These are phyloP conservation scores for Neocucurbitaria cava DNA, from an alignment of 2,329 filamentous ascomycete genomes.

Conservation along the genomic window DNA sequence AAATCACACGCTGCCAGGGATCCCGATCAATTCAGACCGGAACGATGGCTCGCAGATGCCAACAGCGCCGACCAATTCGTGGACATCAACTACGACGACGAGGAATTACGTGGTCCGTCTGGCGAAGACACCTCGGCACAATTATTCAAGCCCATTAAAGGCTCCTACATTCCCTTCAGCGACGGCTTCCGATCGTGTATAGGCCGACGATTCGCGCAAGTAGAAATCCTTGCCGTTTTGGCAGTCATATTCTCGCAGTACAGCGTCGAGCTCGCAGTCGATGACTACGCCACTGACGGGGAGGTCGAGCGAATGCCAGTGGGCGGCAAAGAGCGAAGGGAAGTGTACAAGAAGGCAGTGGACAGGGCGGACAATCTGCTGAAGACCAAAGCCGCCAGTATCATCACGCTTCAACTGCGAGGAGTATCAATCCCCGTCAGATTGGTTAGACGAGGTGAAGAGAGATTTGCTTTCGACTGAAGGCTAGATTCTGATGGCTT, in stretches of 20 bases:
- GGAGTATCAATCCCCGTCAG: slow-evolving; percentile 69
- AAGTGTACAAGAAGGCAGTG: slow-evolving; percentile 68
- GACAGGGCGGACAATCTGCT: slow-evolving; percentile 61
- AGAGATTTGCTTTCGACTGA: slow-evolving; percentile 64
- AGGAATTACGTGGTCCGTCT: slow-evolving; percentile 65
- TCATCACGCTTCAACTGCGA: slow-evolving; percentile 75
- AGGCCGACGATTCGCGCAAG: slow-evolving; percentile 63
- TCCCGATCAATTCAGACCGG: slow-evolving; percentile 72
- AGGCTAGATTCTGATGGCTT: background rate
- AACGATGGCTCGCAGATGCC: slow-evolving; percentile 68
- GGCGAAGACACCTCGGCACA: slow-evolving; percentile 67
- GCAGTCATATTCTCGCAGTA: slow-evolving; percentile 63
- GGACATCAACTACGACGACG: slow-evolving; percentile 53
- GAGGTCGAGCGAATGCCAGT: slow-evolving; percentile 49
- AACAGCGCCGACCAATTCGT: slow-evolving; percentile 36
- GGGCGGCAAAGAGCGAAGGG: slow-evolving; percentile 57
- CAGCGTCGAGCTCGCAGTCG: slow-evolving; percentile 73
- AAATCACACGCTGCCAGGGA: slow-evolving; percentile 53
- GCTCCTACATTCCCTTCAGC: slow-evolving; percentile 63
- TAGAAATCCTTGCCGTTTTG: slow-evolving; percentile 62
- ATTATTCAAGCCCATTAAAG: slow-evolving; percentile 60
- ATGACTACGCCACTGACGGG: slow-evolving; percentile 52
- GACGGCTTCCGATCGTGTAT: slow-evolving; percentile 64
- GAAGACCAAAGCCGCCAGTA: slow-evolving; percentile 61
- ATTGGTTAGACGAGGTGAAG: slow-evolving; percentile 72